Evolutionary conservation across 1,284 basidiomycete genomes (phyloP).

Genomic region (Pseudozyma hubeiensis): DNA sequence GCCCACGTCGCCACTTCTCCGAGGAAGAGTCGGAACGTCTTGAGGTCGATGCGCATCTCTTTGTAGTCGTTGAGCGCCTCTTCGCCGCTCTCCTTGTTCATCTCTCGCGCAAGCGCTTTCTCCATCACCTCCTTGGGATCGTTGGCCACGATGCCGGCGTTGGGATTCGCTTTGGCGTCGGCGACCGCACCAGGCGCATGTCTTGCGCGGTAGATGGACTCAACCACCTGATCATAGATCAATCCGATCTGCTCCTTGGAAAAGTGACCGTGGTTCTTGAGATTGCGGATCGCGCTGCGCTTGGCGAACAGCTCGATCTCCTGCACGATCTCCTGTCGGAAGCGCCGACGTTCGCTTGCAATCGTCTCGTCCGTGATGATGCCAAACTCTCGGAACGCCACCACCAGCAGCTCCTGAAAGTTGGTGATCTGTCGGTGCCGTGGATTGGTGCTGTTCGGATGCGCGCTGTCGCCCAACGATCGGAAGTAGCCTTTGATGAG

Average conservation of each 20-base stretch:
- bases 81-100: conserved; percentile 22
- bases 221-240: conserved; percentile 67
- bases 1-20: conserved; percentile 97
- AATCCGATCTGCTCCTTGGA: conserved; percentile 80
- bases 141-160: conserved; percentile 50
- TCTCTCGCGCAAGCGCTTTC: conserved; percentile 41
- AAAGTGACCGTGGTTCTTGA: conserved; percentile 84
- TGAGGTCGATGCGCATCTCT: conserved; percentile 84
- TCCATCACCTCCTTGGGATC: conserved; percentile 50
- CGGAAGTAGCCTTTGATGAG: conserved; percentile 81
- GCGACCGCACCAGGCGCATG: conserved; percentile 53
- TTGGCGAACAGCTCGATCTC: conserved; percentile 96
- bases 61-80: conserved; percentile 69
- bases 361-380: conserved; percentile 96
- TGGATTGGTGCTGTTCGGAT: conserved; percentile 88
- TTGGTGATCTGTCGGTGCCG: conserved; percentile 93
- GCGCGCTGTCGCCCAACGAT: conserved; percentile 91
- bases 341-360: conserved; percentile 83
- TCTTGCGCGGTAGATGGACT: conserved; percentile 64
- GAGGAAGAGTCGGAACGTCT: conserved; percentile 89
- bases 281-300: conserved; percentile 90
- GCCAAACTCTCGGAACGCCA: conserved; percentile 83
- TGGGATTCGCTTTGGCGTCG: conserved; percentile 32
- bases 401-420: conserved; percentile 87
- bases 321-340: conserved; percentile 89